Base-by-base conservation (phyloP, 108 stramenopile species). In the Cyclotella choctawhatcheeana region DNA sequence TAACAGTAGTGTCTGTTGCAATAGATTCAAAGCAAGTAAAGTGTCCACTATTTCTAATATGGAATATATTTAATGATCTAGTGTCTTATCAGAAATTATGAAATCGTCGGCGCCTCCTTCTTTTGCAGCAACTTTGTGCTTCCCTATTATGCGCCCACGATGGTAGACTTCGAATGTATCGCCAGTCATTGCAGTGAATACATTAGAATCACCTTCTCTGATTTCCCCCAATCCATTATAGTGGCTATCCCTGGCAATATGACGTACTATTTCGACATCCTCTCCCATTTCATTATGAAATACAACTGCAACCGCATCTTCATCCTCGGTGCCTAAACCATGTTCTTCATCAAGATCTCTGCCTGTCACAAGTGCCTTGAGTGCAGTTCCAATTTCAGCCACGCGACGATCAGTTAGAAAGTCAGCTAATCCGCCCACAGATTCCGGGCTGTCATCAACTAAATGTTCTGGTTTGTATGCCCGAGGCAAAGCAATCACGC, bases 401-500 rank as follows among this genome's bases (percentile, higher is more conserved):
- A 77, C 45, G 14, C 77, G 77, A 26, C 77, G 63, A 31, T 77
- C 40, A 16, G 69, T 56, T 17, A 77, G 62, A 26, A 77, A 64
- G 12, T 53, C 32, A 12, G 69, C 69, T 35, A 77, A 45, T 2
- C 69, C 68, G 34, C 69, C 64, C 0, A 77, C 77, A 25, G 77
- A 71, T 66, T 77, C 77, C 2, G 77, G 77, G 18, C 69, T 64
- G 50, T 77, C 69, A 51, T 77, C 77, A 6, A 68, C 77, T 22
- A 77, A 71, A 31, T 77, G 77, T 48, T 77, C 64, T 26, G 77
- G 67, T 70, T 77, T 71, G 64, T 50, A 77, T 22, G 64, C 77
- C 14, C 71, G 77, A 16, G 77, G 77, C 24, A 77, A 44, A 12
- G 62, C 77, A 5, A 69, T 52, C 20, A 77, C 58, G 35, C 60